Evolutionary conservation across 2,329 filamentous ascomycete genomes (phyloP), one percentile per base, ranked within the genome.

Genomic region (Penicillium hordei): DNA sequence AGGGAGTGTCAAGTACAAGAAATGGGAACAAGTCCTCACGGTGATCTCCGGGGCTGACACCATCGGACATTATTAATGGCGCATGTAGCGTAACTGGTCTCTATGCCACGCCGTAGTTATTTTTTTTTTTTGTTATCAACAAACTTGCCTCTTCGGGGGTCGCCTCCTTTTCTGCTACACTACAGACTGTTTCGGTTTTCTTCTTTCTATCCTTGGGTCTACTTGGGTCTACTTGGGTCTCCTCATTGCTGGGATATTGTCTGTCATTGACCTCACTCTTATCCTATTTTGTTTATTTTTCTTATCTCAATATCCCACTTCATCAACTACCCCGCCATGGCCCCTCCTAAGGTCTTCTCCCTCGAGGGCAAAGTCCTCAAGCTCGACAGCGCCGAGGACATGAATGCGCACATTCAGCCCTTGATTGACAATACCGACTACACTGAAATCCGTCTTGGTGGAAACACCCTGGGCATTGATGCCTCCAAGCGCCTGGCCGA

Each of bases 301-400:
- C 53, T 56, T 50, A 43, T 55, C 51, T 54, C 25, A 55, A 45
- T 23, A 46, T 55, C 44, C 64, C 60, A 63, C 66, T 64, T 64
- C n/a, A 64, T 68, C 39, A 38, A 64, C 57, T 72, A 73, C 70
- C 69, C 71, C 70, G 72, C 74, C 62, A 87, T 83, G 83, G 78
- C 81, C 68, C 71, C 78, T 68, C 74, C 78, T 61, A 84, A 83
- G 79, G 63, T 77, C 71, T 97, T 97, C 79, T 93, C 92, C 67
- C 86, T 97, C 66, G 90, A 96, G 77, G 92, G 90, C 76, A 94
- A 89, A 81, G 89, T 89, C 70, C 85, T 97, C 69, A 97, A 96
- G 82, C 89, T 99, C 72, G 88, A 95, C 80, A 91, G 88, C 40
- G 91, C 90, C 51, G 89, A 86, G 64, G 92, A 97, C 76, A 84